A percentile compares a stretch with the other conserved stretches of the same genome.
phyloP scores from a whole-genome alignment of 306 rosid species.

The Senna tora region DNA sequence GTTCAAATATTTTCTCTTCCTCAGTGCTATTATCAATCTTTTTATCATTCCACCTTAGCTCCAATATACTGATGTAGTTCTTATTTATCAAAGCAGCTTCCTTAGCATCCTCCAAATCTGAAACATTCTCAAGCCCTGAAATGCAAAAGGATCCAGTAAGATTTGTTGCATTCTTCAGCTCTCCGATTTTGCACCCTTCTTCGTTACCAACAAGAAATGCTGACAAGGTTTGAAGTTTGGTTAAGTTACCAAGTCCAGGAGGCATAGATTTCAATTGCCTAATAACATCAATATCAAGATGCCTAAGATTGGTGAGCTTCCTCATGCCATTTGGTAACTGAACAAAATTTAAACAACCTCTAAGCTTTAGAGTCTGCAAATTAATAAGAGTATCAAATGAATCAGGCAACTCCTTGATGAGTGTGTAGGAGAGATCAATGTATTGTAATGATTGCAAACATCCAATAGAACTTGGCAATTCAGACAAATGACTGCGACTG shows the following conservation, averaged over 20 bases:
- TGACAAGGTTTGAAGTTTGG: conserved; percentile 32
- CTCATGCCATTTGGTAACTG: conserved; percentile 22
- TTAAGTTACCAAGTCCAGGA: conserved; percentile 14
- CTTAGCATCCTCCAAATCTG: conserved; percentile 11
- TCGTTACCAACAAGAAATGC: conserved; percentile 35
- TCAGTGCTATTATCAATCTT: neutral
- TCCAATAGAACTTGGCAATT: conserved; percentile 41
- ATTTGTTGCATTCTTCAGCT: conserved; percentile 12
- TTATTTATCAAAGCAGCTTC: conserved; percentile 25
- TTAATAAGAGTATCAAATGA: conserved; percentile 15
- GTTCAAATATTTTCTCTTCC: conserved; percentile 27
- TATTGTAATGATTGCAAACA: neutral
- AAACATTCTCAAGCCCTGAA: conserved; percentile 30
- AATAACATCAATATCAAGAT: conserved; percentile 28
- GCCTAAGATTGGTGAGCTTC: conserved; percentile 32
- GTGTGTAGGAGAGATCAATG: conserved; percentile 36
- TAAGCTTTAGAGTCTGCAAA: conserved; percentile 25
- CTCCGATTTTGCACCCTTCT: conserved; percentile 20
- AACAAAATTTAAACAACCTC: conserved; percentile 11
- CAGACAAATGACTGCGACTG: conserved; percentile 3
- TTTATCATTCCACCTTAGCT: conserved; percentile 23
- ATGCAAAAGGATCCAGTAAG: conserved; percentile 30
- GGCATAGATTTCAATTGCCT: conserved; percentile 35
- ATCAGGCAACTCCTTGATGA: conserved; percentile 33
- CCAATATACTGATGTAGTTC: neutral